Evolutionary conservation across 352 stramenopile species (phyloP), one percentile per base, ranked within the genome.

Genomic region (Globisporangium acanthophoron): DNA sequence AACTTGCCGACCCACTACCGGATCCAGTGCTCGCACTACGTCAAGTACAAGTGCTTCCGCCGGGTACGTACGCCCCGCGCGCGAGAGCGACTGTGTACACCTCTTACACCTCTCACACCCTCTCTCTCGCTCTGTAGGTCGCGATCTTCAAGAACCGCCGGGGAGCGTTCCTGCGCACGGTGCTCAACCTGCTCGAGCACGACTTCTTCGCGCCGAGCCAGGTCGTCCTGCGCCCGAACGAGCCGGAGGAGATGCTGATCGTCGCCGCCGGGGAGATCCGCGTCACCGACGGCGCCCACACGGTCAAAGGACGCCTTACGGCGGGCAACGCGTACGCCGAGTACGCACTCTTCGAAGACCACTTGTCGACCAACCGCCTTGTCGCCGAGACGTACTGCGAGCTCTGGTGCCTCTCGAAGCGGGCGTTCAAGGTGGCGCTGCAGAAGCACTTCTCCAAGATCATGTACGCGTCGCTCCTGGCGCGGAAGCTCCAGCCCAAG

Each of bases 191-290:
- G 0, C 61, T 86, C 13, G 58, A 79, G 35, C 69, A 68, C 16
- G 74, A 86, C 31, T 80, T 80, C 46, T 84, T 79, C 29, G 47
- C 70, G n/a, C 76, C 76, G 9, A 67, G 69, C 1, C 69, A 86
- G 39, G 61, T 58, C 0, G 21, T 84, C 6, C 29, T 82, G 7
- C 39, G 56, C 0, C 27, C 59, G 13, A 59, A 62, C 11, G 69
- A 80, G 40, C 58, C 63, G 11, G 76, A 84, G 27, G 76, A 86
- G 44, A 80, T 86, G 69, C 63, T 80, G n/a, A 76, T 82, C 33
- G 59, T 86, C 6, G 72, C 67, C 0, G 60, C 56, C n/a, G 76
- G 76, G 20, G 71, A 81, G 55, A 65, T 86, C 12, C 53, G 61
- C 5, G 62, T 86, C 18, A 49, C 76, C 7, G 63, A 82, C n/a